phyloP scores from a whole-genome alignment of 2,329 filamentous ascomycete species.

The Exutisphaerella laricina region DNA sequence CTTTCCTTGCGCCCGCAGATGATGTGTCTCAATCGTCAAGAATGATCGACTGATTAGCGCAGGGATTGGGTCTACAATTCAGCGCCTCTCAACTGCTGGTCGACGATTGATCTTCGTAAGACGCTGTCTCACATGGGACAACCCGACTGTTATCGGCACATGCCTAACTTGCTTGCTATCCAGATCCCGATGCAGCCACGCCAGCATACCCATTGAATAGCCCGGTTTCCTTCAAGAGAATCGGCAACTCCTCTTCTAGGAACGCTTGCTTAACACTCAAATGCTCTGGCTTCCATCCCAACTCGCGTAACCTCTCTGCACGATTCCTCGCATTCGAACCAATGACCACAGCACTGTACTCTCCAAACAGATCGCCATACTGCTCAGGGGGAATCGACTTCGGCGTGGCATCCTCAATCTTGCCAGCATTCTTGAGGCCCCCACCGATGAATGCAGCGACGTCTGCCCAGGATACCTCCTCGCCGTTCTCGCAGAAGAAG shows the following conservation, averaged over 20 bases:
- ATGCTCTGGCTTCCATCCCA: slow-evolving; percentile 41
- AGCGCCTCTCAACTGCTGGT: too few species aligned
- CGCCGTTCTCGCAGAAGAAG: slow-evolving; percentile 43
- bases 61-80: too few species aligned
- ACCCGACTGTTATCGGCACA: too few species aligned
- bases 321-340: slow-evolving; percentile 39
- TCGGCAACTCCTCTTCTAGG: slow-evolving; percentile 37
- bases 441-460: slow-evolving; percentile 34
- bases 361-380: slow-evolving; percentile 32
- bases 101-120: too few species aligned
- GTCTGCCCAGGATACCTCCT: slow-evolving; percentile 39
- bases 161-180: background rate
- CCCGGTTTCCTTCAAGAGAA: slow-evolving; percentile 28
- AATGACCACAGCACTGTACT: slow-evolving; percentile 30
- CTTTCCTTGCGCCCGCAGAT: too few species aligned
- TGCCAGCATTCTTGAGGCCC: slow-evolving; percentile 32
- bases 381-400: slow-evolving; percentile 31
- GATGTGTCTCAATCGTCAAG: too few species aligned
- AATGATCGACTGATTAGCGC: too few species aligned
- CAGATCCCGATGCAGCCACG: slow-evolving; percentile 7
- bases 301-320: slow-evolving; percentile 36
- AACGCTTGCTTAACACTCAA: slow-evolving; percentile 35
- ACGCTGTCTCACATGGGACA: too few species aligned
- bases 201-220: slow-evolving; percentile 14
- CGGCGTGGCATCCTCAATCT: slow-evolving; percentile 32